These are phyloP conservation scores for Phyllosticta citriasiana DNA, from an alignment of 2,329 filamentous ascomycete genomes.

Conservation along the genomic window DNA sequence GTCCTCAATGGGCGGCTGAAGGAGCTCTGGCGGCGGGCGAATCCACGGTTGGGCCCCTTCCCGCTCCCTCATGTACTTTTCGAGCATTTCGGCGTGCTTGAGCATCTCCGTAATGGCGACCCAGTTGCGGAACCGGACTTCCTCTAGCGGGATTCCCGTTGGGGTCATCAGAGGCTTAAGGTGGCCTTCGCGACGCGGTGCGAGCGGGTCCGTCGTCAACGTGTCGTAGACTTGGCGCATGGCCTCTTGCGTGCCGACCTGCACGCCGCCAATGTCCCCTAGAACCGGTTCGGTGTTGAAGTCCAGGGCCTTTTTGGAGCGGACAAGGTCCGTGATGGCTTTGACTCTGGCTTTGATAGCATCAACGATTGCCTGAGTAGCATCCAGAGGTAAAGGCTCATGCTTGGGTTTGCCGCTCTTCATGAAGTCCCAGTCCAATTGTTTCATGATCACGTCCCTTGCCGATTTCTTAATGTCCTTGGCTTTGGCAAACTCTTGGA, in stretches of 20 bases:
- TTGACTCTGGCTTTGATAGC: slow-evolving; percentile 18
- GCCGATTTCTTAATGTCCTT: slow-evolving; percentile 17
- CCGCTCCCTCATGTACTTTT: neutral
- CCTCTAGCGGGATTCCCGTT: slow-evolving; percentile 33
- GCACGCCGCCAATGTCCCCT: slow-evolving; percentile 25
- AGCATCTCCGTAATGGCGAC: slow-evolving; percentile 37
- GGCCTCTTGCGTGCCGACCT: slow-evolving; percentile 17
- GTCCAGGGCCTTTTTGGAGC: slow-evolving; percentile 13
- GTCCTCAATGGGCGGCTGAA: neutral
- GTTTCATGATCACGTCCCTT: neutral
- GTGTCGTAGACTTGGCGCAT: slow-evolving; percentile 35
- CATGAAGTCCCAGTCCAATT: neutral
- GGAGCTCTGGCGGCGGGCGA: neutral
- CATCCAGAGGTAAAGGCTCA: slow-evolving; percentile 10
- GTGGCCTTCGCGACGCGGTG: slow-evolving; percentile 4
- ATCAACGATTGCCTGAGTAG: slow-evolving; percentile 13
- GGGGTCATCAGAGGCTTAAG: slow-evolving; percentile 14
- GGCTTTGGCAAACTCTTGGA: slow-evolving; percentile 18
- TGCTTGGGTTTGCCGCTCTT: neutral
- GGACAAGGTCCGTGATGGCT: slow-evolving; percentile 16
- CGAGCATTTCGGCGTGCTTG: slow-evolving; percentile 21
- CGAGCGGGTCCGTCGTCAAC: slow-evolving; percentile 30
- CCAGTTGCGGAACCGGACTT: slow-evolving; percentile 43
- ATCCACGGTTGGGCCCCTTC: neutral
- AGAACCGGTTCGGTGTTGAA: slow-evolving; percentile 25